phyloP scores from a whole-genome alignment of 768 basidiomycete species.

The Pulveroboletus sp. region DNA sequence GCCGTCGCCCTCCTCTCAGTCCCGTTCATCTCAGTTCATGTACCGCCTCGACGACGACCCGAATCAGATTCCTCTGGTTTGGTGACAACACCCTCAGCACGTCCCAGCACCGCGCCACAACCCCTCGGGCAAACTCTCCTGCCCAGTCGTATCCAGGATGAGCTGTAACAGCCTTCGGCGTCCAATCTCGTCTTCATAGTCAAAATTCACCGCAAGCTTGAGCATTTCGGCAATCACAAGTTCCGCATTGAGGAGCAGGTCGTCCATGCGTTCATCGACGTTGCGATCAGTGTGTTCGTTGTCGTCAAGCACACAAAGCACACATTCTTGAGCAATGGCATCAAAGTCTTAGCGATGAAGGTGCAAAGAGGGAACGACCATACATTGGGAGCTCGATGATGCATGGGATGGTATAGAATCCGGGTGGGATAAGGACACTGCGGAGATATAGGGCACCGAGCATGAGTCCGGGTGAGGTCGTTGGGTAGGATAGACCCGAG shows the following conservation, averaged over 20 bases:
- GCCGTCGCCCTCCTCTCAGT: slow-evolving; percentile 40
- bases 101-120: slow-evolving; percentile 75
- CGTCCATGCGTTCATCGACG: slow-evolving; percentile 47
- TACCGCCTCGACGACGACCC: slow-evolving; percentile 83
- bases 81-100: slow-evolving; percentile 68
- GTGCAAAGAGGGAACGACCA: neutral
- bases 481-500: slow-evolving; percentile 8
- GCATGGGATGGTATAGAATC: slow-evolving; percentile 21
- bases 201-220: slow-evolving; percentile 69
- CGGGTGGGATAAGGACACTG: slow-evolving; percentile 31
- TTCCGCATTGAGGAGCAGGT: slow-evolving; percentile 32
- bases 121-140: slow-evolving; percentile 60
- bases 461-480: slow-evolving; percentile 17
- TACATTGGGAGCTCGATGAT: slow-evolving; percentile 18
- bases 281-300: slow-evolving; percentile 32
- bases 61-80: slow-evolving; percentile 80
- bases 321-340: slow-evolving; percentile 36
- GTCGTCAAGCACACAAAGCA: slow-evolving; percentile 27
- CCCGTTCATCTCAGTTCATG: slow-evolving; percentile 56
- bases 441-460: slow-evolving; percentile 23
- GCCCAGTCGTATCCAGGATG: slow-evolving; percentile 85
- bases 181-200: slow-evolving; percentile 92
- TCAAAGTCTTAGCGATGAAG: slow-evolving; percentile 21
- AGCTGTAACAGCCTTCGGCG: slow-evolving; percentile 82
- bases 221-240: slow-evolving; percentile 81